Evolutionary conservation across 495 filamentous ascomycete genomes (phyloP).

Genomic region (Penicillium angulare): DNA sequence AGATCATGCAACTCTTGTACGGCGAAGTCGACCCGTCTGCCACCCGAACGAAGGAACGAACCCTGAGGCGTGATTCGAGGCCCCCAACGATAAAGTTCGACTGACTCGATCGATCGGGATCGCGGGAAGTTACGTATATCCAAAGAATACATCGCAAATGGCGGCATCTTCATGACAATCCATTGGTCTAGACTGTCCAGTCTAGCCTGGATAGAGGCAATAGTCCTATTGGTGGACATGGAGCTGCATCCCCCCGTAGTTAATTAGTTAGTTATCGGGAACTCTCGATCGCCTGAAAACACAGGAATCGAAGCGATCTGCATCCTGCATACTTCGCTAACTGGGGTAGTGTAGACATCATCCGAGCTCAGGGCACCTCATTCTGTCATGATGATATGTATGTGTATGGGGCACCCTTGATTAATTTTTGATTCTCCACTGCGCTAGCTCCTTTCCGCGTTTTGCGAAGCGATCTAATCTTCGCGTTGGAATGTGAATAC

Average conservation of each 20-base stretch:
- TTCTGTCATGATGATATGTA: neutral
- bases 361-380: neutral
- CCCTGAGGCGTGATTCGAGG: neutral
- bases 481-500: conserved; percentile 1
- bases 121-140: conserved; percentile 19
- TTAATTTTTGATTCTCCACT: neutral
- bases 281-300: conserved; percentile 4
- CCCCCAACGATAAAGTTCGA: conserved; percentile 16
- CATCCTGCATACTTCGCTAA: conserved; percentile 5
- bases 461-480: neutral
- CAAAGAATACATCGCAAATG: conserved; percentile 15
- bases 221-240: neutral
- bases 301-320: conserved; percentile 13
- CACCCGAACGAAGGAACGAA: too few relatives aligned
- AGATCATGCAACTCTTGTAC: neutral
- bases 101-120: conserved; percentile 24
- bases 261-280: too few relatives aligned
- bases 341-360: too few relatives aligned
- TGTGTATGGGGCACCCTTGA: neutral
- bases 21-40: neutral
- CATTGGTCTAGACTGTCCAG: neutral
- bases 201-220: neutral
- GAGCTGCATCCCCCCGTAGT: neutral
- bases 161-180: conserved; percentile 1
- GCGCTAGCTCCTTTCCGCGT: neutral